Evolutionary conservation across 2,329 filamentous ascomycete species (phyloP).

Genomic region (Fusarium sp.): DNA sequence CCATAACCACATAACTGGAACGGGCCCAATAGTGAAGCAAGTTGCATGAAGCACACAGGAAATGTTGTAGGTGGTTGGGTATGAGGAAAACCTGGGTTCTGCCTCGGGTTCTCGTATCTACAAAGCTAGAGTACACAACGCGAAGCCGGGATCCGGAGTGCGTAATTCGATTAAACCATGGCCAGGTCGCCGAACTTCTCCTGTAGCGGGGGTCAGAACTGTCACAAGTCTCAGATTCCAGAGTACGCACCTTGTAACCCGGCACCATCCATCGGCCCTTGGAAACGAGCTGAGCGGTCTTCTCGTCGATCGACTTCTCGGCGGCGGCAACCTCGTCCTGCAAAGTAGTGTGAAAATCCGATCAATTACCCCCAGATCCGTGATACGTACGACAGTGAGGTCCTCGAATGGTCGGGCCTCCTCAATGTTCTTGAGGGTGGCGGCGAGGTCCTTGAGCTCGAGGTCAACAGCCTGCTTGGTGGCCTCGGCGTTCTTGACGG

Average conservation of each 20-base stretch:
- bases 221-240: not conserved
- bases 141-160: constrained; percentile 54
- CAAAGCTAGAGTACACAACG: constrained; percentile 74
- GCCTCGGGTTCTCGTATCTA: constrained; percentile 64
- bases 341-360: constrained; percentile 42
- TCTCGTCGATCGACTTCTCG: constrained; percentile 96
- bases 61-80: constrained; percentile 41
- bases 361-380: not conserved
- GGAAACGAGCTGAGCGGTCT: constrained; percentile 90
- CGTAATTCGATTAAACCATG: constrained; percentile 73
- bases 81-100: constrained; percentile 48
- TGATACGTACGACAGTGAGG: constrained; percentile 86
- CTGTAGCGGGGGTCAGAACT: constrained; percentile 65
- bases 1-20: constrained; percentile 1
- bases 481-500: constrained; percentile 93
- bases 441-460: constrained; percentile 91
- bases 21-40: not conserved
- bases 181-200: constrained; percentile 99
- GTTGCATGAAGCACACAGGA: constrained; percentile 36
- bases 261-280: constrained; percentile 99
- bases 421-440: constrained; percentile 97
- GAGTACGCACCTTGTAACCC: constrained; percentile 87
- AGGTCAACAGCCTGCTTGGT: constrained; percentile 96
- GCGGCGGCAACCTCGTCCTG: constrained; percentile 95
- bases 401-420: constrained; percentile 94